These are phyloP conservation scores for Arabis alpina DNA, from an alignment of 345 rosid species.

Conservation along the genomic window DNA sequence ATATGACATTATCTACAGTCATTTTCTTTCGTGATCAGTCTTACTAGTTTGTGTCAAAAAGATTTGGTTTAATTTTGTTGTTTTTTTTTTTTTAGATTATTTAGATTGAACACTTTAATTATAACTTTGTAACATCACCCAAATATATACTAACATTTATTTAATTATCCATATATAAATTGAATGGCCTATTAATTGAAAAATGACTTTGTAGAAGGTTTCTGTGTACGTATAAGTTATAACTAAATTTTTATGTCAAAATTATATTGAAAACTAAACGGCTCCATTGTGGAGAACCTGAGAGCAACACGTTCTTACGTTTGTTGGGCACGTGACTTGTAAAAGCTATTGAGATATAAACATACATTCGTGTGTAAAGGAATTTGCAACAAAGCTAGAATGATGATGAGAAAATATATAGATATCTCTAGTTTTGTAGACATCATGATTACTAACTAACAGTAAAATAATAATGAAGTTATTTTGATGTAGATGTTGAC, in stretches of 20 bases:
- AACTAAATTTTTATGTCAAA: background rate
- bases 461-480: background rate
- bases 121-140: background rate
- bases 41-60: background rate
- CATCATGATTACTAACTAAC: slow-evolving; percentile 14
- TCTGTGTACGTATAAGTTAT: background rate
- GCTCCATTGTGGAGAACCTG: slow-evolving; percentile 18
- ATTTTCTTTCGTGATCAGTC: background rate
- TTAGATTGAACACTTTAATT: background rate
- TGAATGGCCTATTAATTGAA: background rate
- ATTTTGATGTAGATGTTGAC: slow-evolving; percentile 15
- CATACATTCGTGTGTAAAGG: slow-evolving; percentile 9
- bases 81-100: background rate
- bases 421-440: slow-evolving; percentile 20
- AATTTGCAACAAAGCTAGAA: background rate
- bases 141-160: background rate
- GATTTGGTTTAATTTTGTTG: background rate
- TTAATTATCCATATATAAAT: background rate
- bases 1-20: background rate
- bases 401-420: background rate
- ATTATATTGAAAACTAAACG: background rate
- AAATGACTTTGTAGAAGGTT: background rate
- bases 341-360: background rate
- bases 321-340: slow-evolving; percentile 26
- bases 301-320: slow-evolving; percentile 26